A percentile compares a stretch with the other conserved stretches of the same genome.
Conservation (phyloP, 1,284 basidiomycete genomes). For the Trametes polyzona region DNA sequence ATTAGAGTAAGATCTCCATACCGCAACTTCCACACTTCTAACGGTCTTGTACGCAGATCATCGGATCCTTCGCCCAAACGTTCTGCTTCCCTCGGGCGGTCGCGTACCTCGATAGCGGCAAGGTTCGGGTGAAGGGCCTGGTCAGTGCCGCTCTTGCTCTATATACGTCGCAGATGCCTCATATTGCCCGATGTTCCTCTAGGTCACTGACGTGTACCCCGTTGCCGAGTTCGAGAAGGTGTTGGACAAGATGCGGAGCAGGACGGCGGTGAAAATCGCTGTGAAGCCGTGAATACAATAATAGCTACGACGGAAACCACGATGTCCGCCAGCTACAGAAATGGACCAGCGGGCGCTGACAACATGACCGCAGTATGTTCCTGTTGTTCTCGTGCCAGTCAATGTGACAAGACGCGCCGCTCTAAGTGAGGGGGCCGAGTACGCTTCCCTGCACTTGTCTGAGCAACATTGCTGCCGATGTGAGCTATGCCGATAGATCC, state of each 20-base stretch:
- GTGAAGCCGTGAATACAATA: constrained; percentile 49
- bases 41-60: constrained; percentile 54
- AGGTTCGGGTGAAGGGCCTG: constrained; percentile 84
- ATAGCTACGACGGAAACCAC: background rate
- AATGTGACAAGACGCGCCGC: too few species aligned
- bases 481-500: too few species aligned
- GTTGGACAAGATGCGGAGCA: constrained; percentile 83
- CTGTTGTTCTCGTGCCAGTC: background rate
- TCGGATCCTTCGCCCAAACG: constrained; percentile 85
- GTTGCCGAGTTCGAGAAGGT: constrained; percentile 81
- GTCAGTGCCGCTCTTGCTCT: constrained; percentile 38
- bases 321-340: background rate
- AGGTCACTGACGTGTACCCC: constrained; percentile 76
- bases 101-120: constrained; percentile 85
- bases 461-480: too few species aligned
- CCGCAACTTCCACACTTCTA: background rate
- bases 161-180: background rate
- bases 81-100: constrained; percentile 89
- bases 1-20: constrained; percentile 60
- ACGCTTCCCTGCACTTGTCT: too few species aligned
- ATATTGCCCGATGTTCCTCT: background rate
- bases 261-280: constrained; percentile 69
- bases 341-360: background rate
- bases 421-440: too few species aligned
- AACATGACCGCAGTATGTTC: background rate